phyloP scores from a whole-genome alignment of 495 filamentous ascomycete species.

The Thermochaetoides thermophila region DNA sequence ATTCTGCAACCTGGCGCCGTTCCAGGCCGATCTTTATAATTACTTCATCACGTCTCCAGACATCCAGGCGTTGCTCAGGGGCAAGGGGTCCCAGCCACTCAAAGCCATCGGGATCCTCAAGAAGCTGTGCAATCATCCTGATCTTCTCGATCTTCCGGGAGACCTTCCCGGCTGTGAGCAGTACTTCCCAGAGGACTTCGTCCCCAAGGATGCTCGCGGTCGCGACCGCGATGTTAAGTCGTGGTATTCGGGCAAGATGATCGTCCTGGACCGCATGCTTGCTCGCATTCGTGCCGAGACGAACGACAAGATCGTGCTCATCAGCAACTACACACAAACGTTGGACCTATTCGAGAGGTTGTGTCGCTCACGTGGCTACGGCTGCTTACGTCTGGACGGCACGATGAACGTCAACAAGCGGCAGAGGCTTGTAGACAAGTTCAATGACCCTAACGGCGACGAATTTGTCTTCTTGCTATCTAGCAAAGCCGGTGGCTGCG shows the following conservation, averaged over 20 bases:
- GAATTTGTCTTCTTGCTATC: constrained; percentile 96
- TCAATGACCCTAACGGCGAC: constrained; percentile 82
- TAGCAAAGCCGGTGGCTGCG: constrained; percentile 91
- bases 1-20: constrained; percentile 92
- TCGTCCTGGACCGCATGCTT: constrained; percentile 95
- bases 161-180: constrained; percentile 83
- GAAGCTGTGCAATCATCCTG: constrained; percentile 97
- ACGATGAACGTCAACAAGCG: constrained; percentile 96
- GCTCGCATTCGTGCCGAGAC: constrained; percentile 91
- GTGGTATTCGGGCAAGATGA: constrained; percentile 98
- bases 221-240: constrained; percentile 84
- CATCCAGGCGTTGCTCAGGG: constrained; percentile 79
- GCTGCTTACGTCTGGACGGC: constrained; percentile 78
- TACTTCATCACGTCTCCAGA: constrained; percentile 93
- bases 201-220: constrained; percentile 72
- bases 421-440: constrained; percentile 93
- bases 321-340: constrained; percentile 95
- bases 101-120: constrained; percentile 95
- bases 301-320: constrained; percentile 98
- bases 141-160: constrained; percentile 67
- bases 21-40: constrained; percentile 87
- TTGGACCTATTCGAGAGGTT: constrained; percentile 90
- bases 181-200: constrained; percentile 74
- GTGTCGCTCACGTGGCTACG: constrained; percentile 73
- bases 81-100: constrained; percentile 90